Conservation (phyloP, 192 early-diverging fungal genomes). For the Coemansia sp. region DNA sequence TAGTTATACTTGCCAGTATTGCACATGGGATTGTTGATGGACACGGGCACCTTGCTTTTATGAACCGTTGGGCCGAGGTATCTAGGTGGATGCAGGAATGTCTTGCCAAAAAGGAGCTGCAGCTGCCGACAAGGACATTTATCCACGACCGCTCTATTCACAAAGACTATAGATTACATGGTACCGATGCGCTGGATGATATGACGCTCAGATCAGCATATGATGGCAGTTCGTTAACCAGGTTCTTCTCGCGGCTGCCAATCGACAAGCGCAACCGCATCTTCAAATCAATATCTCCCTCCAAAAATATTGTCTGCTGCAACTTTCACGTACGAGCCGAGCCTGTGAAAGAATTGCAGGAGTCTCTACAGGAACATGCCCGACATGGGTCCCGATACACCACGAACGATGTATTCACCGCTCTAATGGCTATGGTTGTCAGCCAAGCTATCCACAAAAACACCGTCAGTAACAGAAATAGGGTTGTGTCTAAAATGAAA, state of each 20-base stretch:
- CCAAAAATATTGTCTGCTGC: background rate
- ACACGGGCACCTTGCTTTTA: conserved; percentile 18
- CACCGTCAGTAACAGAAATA: background rate
- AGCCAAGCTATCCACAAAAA: background rate
- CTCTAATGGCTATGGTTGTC: background rate
- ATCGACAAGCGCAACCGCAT: conserved; percentile 1
- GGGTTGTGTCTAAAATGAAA: background rate
- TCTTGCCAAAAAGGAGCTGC: background rate
- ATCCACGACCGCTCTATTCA: background rate
- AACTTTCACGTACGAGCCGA: conserved; percentile 12
- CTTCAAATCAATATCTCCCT: background rate
- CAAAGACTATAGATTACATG: too few relatives aligned
- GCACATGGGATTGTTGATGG: conserved; percentile 20
- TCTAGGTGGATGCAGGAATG: background rate
- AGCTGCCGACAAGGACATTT: background rate
- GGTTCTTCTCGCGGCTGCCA: conserved; percentile 14
- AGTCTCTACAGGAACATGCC: background rate
- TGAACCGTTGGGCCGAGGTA: conserved; percentile 23
- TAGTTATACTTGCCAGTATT: conserved; percentile 23
- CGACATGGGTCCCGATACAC: background rate
- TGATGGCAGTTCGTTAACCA: background rate
- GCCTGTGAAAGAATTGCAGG: background rate
- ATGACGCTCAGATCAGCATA: background rate
- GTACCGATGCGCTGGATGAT: background rate
- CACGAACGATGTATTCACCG: background rate